phyloP scores from a whole-genome alignment of 2,329 filamentous ascomycete genomes.

The Triangularia verruculosa region DNA sequence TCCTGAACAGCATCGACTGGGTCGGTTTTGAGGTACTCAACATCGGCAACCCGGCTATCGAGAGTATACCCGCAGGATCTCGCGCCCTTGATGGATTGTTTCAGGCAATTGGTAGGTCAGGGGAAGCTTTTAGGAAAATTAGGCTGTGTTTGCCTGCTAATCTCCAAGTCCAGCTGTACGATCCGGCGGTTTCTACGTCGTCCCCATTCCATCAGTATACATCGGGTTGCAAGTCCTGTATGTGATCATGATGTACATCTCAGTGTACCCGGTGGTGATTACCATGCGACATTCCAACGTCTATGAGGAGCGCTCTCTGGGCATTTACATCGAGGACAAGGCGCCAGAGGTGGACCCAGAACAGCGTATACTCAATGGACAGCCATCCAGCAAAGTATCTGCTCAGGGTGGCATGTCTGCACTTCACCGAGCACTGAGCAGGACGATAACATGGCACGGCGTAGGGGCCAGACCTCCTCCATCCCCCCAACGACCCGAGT shows the following conservation, averaged over 20 bases:
- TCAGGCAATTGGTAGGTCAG: slow-evolving; percentile 51
- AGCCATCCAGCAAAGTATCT: slow-evolving; percentile 23
- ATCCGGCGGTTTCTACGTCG: slow-evolving; percentile 64
- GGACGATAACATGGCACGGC: slow-evolving; percentile 42
- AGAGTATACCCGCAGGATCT: slow-evolving; percentile 48
- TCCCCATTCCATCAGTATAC: slow-evolving; percentile 54
- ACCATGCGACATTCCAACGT: slow-evolving; percentile 67
- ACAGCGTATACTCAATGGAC: slow-evolving; percentile 8
- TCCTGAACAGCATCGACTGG: slow-evolving; percentile 64
- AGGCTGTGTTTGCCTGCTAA: background rate
- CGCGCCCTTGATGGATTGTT: slow-evolving; percentile 64
- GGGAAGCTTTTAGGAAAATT: background rate
- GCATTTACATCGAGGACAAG: slow-evolving; percentile 48
- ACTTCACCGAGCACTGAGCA: slow-evolving; percentile 37
- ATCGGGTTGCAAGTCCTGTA: slow-evolving; percentile 60
- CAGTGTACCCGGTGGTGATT: slow-evolving; percentile 60
- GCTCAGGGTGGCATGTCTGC: slow-evolving; percentile 17
- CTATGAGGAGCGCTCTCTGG: slow-evolving; percentile 67
- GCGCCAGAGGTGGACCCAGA: slow-evolving; percentile 30
- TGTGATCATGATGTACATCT: slow-evolving; percentile 65
- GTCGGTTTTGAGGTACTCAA: slow-evolving; percentile 64
- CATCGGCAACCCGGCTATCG: slow-evolving; percentile 56
- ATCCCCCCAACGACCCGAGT: slow-evolving; percentile 30
- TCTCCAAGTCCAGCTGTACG: slow-evolving; percentile 49
- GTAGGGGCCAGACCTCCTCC: slow-evolving; percentile 37